These are phyloP conservation scores for Rhododendron henanense DNA, from an alignment of 148 eudicot species.

Conservation along the genomic window DNA sequence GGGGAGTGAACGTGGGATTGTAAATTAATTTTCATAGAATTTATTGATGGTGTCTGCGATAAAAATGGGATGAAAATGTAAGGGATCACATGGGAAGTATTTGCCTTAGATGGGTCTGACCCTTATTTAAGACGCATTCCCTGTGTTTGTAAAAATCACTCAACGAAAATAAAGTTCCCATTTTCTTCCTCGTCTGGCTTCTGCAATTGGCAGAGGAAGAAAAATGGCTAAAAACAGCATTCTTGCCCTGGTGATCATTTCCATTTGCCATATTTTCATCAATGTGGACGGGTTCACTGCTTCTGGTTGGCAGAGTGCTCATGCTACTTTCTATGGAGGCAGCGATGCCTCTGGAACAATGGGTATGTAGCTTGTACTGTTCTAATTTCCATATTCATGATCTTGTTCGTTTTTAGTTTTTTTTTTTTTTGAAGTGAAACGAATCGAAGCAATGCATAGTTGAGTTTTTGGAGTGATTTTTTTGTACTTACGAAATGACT, in stretches of 20 bases:
- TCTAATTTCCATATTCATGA: not conserved
- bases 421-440: not conserved
- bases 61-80: not conserved
- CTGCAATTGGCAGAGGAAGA: not conserved
- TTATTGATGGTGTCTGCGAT: slow-evolving; percentile 2
- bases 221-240: slow-evolving; percentile 25
- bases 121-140: too few species aligned
- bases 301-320: slow-evolving; percentile 52
- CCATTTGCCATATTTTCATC: slow-evolving; percentile 18
- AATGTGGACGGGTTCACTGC: slow-evolving; percentile 43
- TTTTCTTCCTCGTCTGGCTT: not conserved
- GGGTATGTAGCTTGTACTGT: slow-evolving; percentile 33
- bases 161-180: not conserved
- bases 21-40: slow-evolving; percentile 7
- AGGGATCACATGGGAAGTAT: too few species aligned
- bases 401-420: not conserved
- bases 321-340: slow-evolving; percentile 84
- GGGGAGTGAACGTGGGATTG: not conserved
- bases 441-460: not conserved
- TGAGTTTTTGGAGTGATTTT: not conserved
- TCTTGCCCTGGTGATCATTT: slow-evolving; percentile 13
- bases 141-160: slow-evolving; percentile 1
- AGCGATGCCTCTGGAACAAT: slow-evolving; percentile 81
- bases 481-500: not conserved
- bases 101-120: too few species aligned